Base-by-base conservation (phyloP, 192 early-diverging fungal genomes). In the Fimicolochytrium jonesii region DNA sequence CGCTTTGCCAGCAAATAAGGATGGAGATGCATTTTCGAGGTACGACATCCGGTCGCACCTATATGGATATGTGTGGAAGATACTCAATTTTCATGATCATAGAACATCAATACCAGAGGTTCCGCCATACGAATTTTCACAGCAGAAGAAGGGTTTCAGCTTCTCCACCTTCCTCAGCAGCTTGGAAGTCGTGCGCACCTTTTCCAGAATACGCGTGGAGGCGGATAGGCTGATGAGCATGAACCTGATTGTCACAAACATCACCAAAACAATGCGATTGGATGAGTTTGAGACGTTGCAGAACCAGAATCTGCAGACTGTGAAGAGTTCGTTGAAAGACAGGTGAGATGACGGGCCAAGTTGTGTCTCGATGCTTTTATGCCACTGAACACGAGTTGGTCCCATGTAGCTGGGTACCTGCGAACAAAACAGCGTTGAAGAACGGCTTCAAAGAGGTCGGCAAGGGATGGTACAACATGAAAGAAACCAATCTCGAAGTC, bases 381-480 rank as follows among this genome's bases (percentile, higher is more conserved):
- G 7, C 30, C 13, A 11, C 44, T 45, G 30, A 25, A 20, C 39
- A 43, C 17, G 9, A 39, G 9, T 17, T 39, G 37, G 37, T 5
- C 23, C 7, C 32, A 28, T 26, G 2, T 28, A 83, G 82, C n/a
- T 85, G 83, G 83, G 69, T 85, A 22, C 50, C 57, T 15, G 45
- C 61, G 10, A 45, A 85, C 54, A 81, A 80, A 61, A 73, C 54
- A n/a, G 57, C 70, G 0, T 76, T 85, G 6, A 71, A 63, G 42
- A 48, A 45, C 41, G 83, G 83, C 1, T 82, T 85, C 56, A 81
- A 80, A 46, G 81, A 84, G 51, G 81, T 81, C 10, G 82, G 82
- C 23, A 84, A 85, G 52, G 83, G 83, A 28, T 85, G 83, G 83
- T 85, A 84, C 67, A 85, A 85, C 60, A 81, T 80, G 57, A 73